Conservation (phyloP, 108 stramenopile species). For the Nitzschia palea region DNA sequence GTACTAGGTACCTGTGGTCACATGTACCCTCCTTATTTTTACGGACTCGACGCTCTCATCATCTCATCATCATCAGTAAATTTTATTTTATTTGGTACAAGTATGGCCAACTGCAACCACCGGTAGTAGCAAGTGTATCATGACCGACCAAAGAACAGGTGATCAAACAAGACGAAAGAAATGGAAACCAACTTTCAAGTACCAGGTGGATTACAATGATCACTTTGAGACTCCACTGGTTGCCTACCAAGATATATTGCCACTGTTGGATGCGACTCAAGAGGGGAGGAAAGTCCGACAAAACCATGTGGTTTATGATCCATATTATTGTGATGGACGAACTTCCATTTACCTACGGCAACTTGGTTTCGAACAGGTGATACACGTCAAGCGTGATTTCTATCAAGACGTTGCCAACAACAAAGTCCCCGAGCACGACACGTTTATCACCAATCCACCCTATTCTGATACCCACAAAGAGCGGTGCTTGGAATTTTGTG, state of each 20-base stretch:
- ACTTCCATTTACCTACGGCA: constrained; percentile 32
- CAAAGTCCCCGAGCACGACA: constrained; percentile 62
- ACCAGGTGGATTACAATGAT: constrained; percentile 82
- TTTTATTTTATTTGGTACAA: too few relatives aligned
- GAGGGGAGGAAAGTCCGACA: constrained; percentile 12
- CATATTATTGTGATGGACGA: constrained; percentile 81
- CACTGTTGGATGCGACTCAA: constrained; percentile 36
- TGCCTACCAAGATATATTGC: constrained; percentile 63
- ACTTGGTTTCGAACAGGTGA: constrained; percentile 53
- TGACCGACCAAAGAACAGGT: background rate
- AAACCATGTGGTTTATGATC: constrained; percentile 64
- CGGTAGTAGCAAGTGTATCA: background rate
- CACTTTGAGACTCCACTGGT: constrained; percentile 77
- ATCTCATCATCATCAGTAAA: too few relatives aligned
- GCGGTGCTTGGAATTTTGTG: constrained; percentile 67
- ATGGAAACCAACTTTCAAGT: constrained; percentile 25
- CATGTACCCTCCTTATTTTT: too few relatives aligned
- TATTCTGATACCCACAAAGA: constrained; percentile 89
- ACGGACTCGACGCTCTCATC: too few relatives aligned
- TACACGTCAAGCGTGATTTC: constrained; percentile 83
- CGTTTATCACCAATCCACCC: constrained; percentile 91
- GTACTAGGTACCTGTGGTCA: too few relatives aligned
- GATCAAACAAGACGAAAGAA: background rate
- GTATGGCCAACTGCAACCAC: too few relatives aligned
- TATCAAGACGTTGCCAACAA: constrained; percentile 68